phyloP scores from a whole-genome alignment of 495 filamentous ascomycete species.

The Elasticomyces elasticus region DNA sequence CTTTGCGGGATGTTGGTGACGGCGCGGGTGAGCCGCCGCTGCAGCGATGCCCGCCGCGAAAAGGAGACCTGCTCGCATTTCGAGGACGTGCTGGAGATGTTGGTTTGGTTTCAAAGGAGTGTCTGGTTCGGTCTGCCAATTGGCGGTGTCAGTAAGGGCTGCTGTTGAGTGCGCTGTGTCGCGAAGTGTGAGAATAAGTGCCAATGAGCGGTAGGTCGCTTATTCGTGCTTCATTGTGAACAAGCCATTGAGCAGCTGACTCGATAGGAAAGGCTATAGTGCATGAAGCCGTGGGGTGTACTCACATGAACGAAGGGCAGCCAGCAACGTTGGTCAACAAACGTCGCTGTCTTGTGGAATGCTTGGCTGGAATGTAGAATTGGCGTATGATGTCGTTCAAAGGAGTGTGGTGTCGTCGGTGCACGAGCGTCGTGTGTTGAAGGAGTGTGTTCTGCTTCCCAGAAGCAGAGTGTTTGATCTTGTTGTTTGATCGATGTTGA shows the following conservation, averaged over 20 bases:
- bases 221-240: slow-evolving; percentile 2
- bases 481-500: no score
- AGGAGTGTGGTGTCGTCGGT: not conserved
- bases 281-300: not conserved
- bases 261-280: not conserved
- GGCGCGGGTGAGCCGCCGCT: slow-evolving; percentile 8
- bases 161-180: not conserved
- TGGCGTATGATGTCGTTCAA: not conserved
- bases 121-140: slow-evolving; percentile 3
- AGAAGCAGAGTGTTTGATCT: not conserved
- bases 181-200: not conserved
- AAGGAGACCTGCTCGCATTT: slow-evolving; percentile 18
- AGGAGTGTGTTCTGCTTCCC: not conserved
- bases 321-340: not conserved
- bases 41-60: slow-evolving; percentile 1
- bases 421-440: not conserved
- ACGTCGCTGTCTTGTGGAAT: not conserved
- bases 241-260: not conserved
- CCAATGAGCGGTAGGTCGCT: not conserved
- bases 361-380: not conserved
- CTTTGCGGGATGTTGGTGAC: not conserved
- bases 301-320: not conserved
- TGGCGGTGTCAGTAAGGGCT: slow-evolving; percentile 12
- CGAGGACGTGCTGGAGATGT: not conserved
- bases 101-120: not conserved